Evolutionary conservation across 2,329 filamentous ascomycete species (phyloP), one percentile per base, ranked within the genome.

Genomic region (Cordyceps sp.): DNA sequence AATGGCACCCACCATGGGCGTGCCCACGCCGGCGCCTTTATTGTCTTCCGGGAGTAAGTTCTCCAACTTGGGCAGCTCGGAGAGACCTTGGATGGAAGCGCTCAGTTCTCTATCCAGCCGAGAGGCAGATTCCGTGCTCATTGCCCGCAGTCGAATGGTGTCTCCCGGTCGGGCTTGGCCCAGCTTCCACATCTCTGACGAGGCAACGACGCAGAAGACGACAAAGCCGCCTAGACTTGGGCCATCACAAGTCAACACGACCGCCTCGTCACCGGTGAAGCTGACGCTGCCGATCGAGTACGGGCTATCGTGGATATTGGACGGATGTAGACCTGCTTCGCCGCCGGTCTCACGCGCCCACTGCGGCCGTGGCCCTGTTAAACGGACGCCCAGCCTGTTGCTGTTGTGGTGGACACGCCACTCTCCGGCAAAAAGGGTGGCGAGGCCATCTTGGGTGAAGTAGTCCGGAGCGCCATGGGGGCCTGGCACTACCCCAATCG

Each of bases 181-280:
- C 17, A 61, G 37, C 39, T 58, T 59, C 54, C 54, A 61, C 41
- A 59, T 42, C 21, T 60, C 55, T 1, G 50, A 50, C 10, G 49
- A 47, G 5, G 48, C 48, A 5, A 61, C 47, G 0, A 53, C 50
- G 15, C 48, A 55, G 18, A 54, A 53, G 1, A 55, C 52, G 3
- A 60, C 45, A 16, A 61, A 59, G 0, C 57, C 57, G 13, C 57
- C 57, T 0, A 61, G 48, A 22, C 54, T 56, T 0, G 58, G 58
- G 0, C 55, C 55, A 36, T 62, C 58, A 6, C 45, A 47, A 0
- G 50, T 43, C 6, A 61, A 40, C 3, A 61, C 45, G 2, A 60
- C 54, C 3, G 54, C 48, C 21, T 56, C 53, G 20, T 61, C 57
- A 0, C 57, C 58, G 0, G 56, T 60, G 35, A 57, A 61, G 41